phyloP scores from a whole-genome alignment of 208 protist species.

The Phytomonas sp. region DNA sequence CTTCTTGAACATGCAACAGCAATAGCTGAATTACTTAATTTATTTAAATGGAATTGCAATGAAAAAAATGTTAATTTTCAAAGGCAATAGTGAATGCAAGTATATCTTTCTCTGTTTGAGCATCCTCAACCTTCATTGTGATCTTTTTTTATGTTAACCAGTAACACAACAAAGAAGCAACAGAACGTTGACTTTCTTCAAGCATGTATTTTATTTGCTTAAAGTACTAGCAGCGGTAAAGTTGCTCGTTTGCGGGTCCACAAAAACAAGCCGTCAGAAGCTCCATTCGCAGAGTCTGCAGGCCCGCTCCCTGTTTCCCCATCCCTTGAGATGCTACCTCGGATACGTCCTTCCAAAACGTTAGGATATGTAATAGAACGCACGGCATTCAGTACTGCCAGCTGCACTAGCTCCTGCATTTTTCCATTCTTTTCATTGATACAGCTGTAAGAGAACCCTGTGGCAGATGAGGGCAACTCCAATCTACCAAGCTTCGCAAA shows the following conservation, averaged over 20 bases:
- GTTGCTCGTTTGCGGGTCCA: slow-evolving; percentile 43
- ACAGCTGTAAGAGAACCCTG: not conserved
- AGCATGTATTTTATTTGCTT: slow-evolving; percentile 3
- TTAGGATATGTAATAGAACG: slow-evolving; percentile 60
- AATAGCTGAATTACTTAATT: not conserved
- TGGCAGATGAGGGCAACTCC: not conserved
- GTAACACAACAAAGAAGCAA: not conserved
- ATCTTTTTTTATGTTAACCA: not conserved
- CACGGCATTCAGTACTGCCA: slow-evolving; percentile 42
- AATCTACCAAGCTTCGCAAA: not conserved
- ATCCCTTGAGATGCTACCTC: not conserved
- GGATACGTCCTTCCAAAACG: slow-evolving; percentile 36
- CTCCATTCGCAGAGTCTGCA: not conserved
- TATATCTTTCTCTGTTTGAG: not conserved
- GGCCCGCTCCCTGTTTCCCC: not conserved
- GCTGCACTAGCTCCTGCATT: slow-evolving; percentile 58
- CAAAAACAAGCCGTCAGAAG: slow-evolving; percentile 15
- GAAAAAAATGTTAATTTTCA: not conserved
- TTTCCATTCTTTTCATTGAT: slow-evolving; percentile 49
- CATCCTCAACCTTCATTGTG: not conserved
- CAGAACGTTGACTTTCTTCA: not conserved
- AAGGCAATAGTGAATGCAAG: not conserved
- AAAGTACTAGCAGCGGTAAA: slow-evolving; percentile 35
- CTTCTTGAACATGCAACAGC: no score
- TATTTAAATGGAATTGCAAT: not conserved